Conservation (phyloP, 2,329 filamentous ascomycete species). For the Venturia pyrina region DNA sequence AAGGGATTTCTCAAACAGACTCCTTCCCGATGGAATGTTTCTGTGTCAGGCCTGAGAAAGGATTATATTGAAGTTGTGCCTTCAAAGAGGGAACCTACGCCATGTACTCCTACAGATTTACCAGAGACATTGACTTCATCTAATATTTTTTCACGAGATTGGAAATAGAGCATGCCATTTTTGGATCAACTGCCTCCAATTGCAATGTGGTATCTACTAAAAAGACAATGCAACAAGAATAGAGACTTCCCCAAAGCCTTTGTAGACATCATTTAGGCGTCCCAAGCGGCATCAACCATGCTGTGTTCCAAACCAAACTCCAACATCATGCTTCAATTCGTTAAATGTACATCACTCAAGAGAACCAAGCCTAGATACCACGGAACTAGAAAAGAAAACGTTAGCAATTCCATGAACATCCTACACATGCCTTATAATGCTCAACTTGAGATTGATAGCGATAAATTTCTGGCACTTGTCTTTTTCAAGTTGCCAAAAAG, state of each 20-base stretch:
- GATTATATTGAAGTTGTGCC: no score
- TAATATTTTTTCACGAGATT: no score
- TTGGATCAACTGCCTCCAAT: not conserved
- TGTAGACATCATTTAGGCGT: not conserved
- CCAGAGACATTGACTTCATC: no score
- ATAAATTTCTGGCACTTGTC: not conserved
- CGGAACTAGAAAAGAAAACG: not conserved
- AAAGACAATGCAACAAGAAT: not conserved
- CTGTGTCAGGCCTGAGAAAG: no score
- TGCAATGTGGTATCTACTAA: not conserved
- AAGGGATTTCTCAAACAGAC: no score
- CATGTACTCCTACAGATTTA: no score
- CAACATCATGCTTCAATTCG: no score
- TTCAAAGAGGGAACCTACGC: no score
- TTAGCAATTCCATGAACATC: not conserved
- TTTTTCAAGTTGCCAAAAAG: no score
- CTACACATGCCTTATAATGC: not conserved
- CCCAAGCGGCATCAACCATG: not conserved
- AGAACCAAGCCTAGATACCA: not conserved
- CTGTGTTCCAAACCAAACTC: not conserved
- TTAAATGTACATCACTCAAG: not conserved
- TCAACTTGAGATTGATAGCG: not conserved
- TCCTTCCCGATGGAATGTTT: no score
- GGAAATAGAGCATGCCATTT: no score
- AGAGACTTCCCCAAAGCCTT: not conserved